Conservation (phyloP, 2,329 filamentous ascomycete genomes). For the Fusarium sp. region DNA sequence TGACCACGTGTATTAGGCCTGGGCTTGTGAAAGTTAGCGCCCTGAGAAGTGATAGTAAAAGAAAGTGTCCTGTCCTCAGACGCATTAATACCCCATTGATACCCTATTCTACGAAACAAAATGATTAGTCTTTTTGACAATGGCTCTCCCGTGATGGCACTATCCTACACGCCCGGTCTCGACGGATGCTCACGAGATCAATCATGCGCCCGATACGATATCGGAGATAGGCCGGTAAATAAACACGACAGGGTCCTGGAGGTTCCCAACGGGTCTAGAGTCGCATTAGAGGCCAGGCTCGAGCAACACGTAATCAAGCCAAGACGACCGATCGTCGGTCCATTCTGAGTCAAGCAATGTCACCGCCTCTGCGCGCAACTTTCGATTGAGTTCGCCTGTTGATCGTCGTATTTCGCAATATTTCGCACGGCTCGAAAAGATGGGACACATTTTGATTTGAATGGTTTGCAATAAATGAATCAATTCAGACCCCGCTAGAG, state of each 20-base stretch:
- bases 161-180: slow-evolving; percentile 22
- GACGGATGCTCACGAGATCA: slow-evolving; percentile 46
- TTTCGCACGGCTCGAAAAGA: slow-evolving; percentile 7
- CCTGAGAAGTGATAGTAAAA: slow-evolving; percentile 13
- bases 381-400: slow-evolving; percentile 16
- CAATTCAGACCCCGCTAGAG: slow-evolving; percentile 43
- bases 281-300: slow-evolving; percentile 23
- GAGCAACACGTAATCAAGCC: slow-evolving; percentile 41
- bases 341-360: slow-evolving; percentile 42
- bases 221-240: slow-evolving; percentile 48
- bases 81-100: slow-evolving; percentile 41
- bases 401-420: slow-evolving; percentile 4
- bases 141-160: slow-evolving; percentile 24
- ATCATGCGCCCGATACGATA: slow-evolving; percentile 45
- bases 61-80: slow-evolving; percentile 8
- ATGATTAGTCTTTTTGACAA: slow-evolving; percentile 13
- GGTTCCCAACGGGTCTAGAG: not conserved
- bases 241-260: slow-evolving; percentile 25
- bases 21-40: slow-evolving; percentile 13
- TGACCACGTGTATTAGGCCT: slow-evolving; percentile 39
- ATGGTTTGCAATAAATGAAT: slow-evolving; percentile 36
- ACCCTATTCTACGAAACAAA: slow-evolving; percentile 18
- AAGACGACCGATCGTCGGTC: slow-evolving; percentile 41
- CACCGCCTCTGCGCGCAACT: slow-evolving; percentile 31
- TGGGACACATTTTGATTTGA: slow-evolving; percentile 4